These are phyloP conservation scores for Mrakia blollopis DNA, from an alignment of 768 basidiomycete species.

Conservation along the genomic window DNA sequence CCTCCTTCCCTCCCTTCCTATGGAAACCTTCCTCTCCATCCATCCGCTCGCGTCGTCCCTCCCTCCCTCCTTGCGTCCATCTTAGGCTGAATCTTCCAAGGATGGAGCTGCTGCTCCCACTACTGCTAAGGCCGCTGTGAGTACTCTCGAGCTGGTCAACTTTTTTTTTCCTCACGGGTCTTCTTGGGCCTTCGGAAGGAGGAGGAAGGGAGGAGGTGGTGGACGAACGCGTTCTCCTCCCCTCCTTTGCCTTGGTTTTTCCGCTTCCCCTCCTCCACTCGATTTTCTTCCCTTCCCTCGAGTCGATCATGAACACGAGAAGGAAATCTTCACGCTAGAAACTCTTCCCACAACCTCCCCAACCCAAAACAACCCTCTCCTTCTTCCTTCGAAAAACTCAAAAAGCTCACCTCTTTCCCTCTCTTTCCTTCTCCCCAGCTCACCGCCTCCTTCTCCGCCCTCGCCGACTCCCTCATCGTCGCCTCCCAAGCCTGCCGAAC, in stretches of 20 bases:
- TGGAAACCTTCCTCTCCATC: background rate
- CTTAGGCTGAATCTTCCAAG: constrained; percentile 3
- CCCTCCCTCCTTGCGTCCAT: background rate
- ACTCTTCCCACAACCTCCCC: no score
- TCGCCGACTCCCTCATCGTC: constrained; percentile 42
- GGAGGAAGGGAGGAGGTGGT: background rate
- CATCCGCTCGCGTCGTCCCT: background rate
- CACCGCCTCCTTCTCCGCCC: constrained; percentile 32
- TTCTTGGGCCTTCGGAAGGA: background rate
- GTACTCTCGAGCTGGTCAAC: background rate
- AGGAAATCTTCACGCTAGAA: no score
- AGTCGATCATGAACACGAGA: no score
- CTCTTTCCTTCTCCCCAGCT: background rate
- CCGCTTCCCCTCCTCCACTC: no score
- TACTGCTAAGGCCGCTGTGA: background rate
- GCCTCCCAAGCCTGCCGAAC: constrained; percentile 40
- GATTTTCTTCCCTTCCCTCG: no score
- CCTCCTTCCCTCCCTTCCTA: constrained; percentile 7
- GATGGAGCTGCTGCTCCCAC: background rate
- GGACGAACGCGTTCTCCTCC: no score
- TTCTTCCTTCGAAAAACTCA: background rate
- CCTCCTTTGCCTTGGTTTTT: no score
- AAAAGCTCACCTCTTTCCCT: background rate
- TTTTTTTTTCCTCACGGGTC: background rate
- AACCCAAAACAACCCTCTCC: no score